Base-by-base conservation (phyloP, 352 stramenopile species). In the Globisporangium orthogonon region DNA sequence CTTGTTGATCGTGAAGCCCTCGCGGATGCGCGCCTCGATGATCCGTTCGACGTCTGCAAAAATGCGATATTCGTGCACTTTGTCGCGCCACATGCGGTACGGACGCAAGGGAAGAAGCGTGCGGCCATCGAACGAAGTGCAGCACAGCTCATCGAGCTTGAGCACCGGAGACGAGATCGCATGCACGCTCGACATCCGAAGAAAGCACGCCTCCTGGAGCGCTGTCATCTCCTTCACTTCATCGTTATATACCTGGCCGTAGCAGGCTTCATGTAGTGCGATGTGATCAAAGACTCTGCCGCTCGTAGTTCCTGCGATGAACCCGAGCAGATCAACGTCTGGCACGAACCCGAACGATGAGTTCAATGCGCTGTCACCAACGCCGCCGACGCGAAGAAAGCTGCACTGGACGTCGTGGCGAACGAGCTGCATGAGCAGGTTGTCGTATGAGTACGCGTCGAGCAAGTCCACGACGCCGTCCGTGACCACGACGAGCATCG, bases 31-130 rank as follows among this genome's bases (percentile, higher is more conserved):
- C 44, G 84, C 86, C 59, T 92, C 79, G 5, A 92, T 81, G 33
- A 95, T 91, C 33, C 83, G 82, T 60, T 87, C 74, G 15, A 92
- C 77, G 28, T 89, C 78, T 2, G 83, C 80, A 50, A 89, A 76
- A 48, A 95, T 94, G 7, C 83, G 80, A 61, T 94, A 95, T 58
- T 95, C 86, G 53, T 94, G 84, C 23, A 95, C 78, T 23, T 94
- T 94, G 63, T 95, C 74, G 30, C 86, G 86, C 77, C 84, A 95
- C 76, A 95, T 78, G 1, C 82, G 80, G 56, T 94, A 93, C 3
- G 86, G 84, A 40, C 78, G 80, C 41, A 94, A 61, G 9, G 83
- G 76, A 39, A 88, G 58, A 31, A 89, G 65, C 10, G 76, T 87
- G 13, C 49, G 64, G 6, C 73, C 74, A 49, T 91, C 81, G 54